These are phyloP conservation scores for Sequoiadendron giganteum DNA, from an alignment of 75 land plant genomes.

Conservation along the genomic window DNA sequence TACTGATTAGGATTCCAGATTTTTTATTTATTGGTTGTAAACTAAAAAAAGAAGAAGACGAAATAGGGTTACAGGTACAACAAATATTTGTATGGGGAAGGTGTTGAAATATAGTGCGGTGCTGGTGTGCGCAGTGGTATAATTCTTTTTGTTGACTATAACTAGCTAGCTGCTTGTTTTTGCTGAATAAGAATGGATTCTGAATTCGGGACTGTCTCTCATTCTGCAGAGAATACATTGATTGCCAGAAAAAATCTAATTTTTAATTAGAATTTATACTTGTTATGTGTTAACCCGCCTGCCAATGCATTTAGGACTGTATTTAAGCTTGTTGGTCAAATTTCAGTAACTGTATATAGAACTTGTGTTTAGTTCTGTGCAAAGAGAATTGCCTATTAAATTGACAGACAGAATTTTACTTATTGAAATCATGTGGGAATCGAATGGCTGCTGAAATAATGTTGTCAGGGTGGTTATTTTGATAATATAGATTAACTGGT, in stretches of 20 bases:
- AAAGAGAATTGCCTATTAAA: not conserved
- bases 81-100: constrained; percentile 8
- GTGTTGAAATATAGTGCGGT: constrained; percentile 5
- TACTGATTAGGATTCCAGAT: constrained; percentile 5
- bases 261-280: not conserved
- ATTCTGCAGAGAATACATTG: not conserved
- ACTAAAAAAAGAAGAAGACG: not conserved
- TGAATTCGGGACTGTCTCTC: constrained; percentile 3
- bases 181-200: not conserved
- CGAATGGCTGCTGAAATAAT: too few species aligned
- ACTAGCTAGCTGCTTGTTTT: not conserved
- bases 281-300: not conserved
- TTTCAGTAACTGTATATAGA: not conserved
- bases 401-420: not conserved
- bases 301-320: too few species aligned
- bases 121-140: constrained; percentile 5
- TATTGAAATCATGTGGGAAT: not conserved
- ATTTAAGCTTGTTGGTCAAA: not conserved
- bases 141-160: constrained; percentile 6
- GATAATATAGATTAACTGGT: too few species aligned
- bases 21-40: constrained; percentile 14
- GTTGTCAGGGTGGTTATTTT: too few species aligned
- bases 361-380: not conserved
- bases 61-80: not conserved
- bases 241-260: not conserved